These are phyloP conservation scores for Monilinia polystroma DNA, from an alignment of 2,329 filamentous ascomycete genomes.

Conservation along the genomic window DNA sequence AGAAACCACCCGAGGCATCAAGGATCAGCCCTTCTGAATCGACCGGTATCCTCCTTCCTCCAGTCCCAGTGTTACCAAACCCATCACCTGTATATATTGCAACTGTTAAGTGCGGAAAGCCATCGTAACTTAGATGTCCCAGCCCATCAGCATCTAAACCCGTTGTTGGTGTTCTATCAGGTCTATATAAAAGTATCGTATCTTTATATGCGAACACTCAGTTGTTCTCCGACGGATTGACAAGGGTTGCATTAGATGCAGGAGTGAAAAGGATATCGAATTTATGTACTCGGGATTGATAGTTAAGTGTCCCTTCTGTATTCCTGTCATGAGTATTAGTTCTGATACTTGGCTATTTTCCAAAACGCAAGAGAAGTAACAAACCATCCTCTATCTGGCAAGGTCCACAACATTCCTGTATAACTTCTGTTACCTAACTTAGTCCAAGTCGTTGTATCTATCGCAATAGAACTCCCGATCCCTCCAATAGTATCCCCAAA, in stretches of 20 bases:
- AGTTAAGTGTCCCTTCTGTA: slow-evolving; percentile 68
- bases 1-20: slow-evolving; percentile 59
- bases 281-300: slow-evolving; percentile 66
- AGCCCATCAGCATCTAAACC: slow-evolving; percentile 61
- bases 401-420: slow-evolving; percentile 56
- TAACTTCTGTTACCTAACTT: slow-evolving; percentile 53
- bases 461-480: slow-evolving; percentile 63
- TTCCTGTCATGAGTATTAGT: slow-evolving; percentile 49
- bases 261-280: slow-evolving; percentile 60
- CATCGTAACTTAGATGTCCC: slow-evolving; percentile 53
- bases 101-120: slow-evolving; percentile 61
- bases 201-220: slow-evolving; percentile 62
- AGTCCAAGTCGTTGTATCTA: slow-evolving; percentile 60
- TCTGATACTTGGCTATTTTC: neutral
- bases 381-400: slow-evolving; percentile 68
- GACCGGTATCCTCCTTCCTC: slow-evolving; percentile 58
- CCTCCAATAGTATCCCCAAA: slow-evolving; percentile 69
- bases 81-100: slow-evolving; percentile 66
- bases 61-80: slow-evolving; percentile 60
- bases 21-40: slow-evolving; percentile 68
- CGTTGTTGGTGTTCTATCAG: slow-evolving; percentile 60
- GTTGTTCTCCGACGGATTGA: slow-evolving; percentile 57
- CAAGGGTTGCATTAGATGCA: slow-evolving; percentile 49
- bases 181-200: slow-evolving; percentile 63
- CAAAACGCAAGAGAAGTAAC: slow-evolving; percentile 19